Conservation (phyloP, 1,284 basidiomycete genomes). For the Apiotrichum siamense region DNA sequence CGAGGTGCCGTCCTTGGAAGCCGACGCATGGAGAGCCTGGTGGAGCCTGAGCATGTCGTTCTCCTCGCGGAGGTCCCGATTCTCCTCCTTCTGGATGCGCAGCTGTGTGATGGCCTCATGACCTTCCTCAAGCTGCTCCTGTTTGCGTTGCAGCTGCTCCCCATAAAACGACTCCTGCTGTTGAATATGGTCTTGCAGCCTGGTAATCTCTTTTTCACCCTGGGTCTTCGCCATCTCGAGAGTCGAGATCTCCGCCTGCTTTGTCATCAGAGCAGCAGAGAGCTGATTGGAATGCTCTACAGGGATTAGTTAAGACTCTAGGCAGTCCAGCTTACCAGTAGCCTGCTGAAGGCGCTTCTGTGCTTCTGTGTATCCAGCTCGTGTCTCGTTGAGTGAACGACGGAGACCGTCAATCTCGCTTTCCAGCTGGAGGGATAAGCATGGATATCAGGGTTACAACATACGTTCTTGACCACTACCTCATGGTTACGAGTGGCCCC, state of each 20-base stretch:
- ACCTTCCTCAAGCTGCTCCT: background rate
- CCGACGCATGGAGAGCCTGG: background rate
- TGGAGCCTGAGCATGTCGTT: background rate
- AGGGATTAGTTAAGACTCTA: background rate
- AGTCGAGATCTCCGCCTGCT: background rate
- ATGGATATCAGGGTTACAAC: background rate
- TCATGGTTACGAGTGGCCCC: conserved; percentile 55
- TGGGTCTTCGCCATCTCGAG: background rate
- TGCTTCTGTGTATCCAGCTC: background rate
- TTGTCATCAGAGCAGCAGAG: background rate
- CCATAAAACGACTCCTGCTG: too few relatives aligned
- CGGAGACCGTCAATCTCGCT: conserved; percentile 68
- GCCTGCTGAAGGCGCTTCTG: background rate
- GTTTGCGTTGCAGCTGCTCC: background rate
- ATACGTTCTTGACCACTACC: conserved; percentile 29
- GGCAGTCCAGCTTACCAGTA: background rate
- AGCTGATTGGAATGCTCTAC: background rate
- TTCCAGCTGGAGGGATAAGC: conserved; percentile 52
- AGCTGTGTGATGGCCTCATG: conserved; percentile 3
- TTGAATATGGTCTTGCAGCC: background rate
- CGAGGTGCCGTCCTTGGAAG: background rate
- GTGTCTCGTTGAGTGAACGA: conserved; percentile 40
- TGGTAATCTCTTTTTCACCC: background rate
- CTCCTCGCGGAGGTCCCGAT: background rate
- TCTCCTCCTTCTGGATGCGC: conserved; percentile 2